Evolutionary conservation across 257 asterid genomes (phyloP).

Genomic region (Solanum corneliomulleri): DNA sequence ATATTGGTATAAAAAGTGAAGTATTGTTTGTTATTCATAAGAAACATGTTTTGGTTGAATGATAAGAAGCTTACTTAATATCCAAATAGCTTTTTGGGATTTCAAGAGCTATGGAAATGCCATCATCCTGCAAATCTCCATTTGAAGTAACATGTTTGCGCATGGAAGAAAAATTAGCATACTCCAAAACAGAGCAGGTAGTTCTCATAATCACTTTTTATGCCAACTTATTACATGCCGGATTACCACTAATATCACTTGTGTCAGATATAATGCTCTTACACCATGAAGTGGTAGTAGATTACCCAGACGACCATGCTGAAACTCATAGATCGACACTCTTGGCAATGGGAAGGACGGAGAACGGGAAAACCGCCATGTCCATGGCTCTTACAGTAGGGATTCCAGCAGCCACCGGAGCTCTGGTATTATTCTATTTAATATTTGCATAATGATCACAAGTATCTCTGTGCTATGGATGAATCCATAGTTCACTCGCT

Average conservation of each 20-base stretch:
- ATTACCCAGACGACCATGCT: constrained; percentile 42
- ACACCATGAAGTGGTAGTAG: constrained; percentile 86
- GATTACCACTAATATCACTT: neutral
- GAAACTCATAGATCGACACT: constrained; percentile 68
- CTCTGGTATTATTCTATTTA: constrained; percentile 40
- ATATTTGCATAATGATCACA: neutral
- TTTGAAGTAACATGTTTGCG: constrained; percentile 67
- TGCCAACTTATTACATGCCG: neutral
- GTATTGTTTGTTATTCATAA: neutral
- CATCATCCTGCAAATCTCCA: constrained; percentile 44
- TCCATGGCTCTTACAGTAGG: constrained; percentile 96
- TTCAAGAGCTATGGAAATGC: constrained; percentile 56
- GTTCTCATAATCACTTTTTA: neutral
- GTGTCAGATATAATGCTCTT: constrained; percentile 73
- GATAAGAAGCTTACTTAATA: neutral
- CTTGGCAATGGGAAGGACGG: constrained; percentile 61
- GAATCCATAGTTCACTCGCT: neutral
- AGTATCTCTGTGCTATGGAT: neutral
- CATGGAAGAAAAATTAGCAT: constrained; percentile 73
- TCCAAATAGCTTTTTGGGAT: constrained; percentile 54
- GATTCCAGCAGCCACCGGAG: constrained; percentile 91
- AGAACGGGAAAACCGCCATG: constrained; percentile 34
- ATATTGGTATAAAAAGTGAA: neutral
- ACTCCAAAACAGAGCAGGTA: constrained; percentile 65
- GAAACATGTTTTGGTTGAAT: neutral